phyloP scores from a whole-genome alignment of 495 filamentous ascomycete genomes.

The Aspergillus conjunctus region DNA sequence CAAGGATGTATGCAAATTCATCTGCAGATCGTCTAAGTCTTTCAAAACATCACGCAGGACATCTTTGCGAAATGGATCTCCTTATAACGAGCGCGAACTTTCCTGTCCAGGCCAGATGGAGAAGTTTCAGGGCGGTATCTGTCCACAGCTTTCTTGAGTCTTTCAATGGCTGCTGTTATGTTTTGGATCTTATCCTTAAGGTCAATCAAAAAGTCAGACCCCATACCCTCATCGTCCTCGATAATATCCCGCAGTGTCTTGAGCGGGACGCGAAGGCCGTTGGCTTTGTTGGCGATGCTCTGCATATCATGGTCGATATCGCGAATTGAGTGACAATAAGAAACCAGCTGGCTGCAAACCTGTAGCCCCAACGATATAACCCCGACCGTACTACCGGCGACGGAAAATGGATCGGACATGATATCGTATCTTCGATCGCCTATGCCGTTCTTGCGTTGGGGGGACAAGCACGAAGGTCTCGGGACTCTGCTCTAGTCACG shows the following conservation, averaged over 20 bases:
- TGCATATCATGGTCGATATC: slow-evolving; percentile 3
- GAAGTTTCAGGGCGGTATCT: not conserved
- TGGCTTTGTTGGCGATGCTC: slow-evolving; percentile 3
- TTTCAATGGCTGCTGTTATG: not conserved
- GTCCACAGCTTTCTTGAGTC: not conserved
- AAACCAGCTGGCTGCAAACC: slow-evolving; percentile 4
- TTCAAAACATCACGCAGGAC: not conserved
- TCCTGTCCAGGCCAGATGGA: not conserved
- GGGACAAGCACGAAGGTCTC: not conserved
- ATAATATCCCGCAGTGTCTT: slow-evolving; percentile 5
- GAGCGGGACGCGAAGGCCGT: slow-evolving; percentile 5
- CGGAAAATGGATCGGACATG: slow-evolving; percentile 8
- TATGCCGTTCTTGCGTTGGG: not conserved
- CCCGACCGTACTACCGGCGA: slow-evolving; percentile 7
- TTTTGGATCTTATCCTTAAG: not conserved
- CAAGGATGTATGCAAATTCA: slow-evolving; percentile 7
- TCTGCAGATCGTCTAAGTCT: slow-evolving; percentile 8
- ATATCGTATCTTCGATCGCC: not conserved
- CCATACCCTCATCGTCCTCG: not conserved
- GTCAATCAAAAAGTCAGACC: not conserved
- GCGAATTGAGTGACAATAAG: slow-evolving; percentile 3
- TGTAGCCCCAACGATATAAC: slow-evolving; percentile 7
- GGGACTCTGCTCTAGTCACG: too few relatives aligned
- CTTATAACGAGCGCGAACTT: slow-evolving; percentile 7
- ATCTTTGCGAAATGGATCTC: slow-evolving; percentile 5